Evolutionary conservation across 2,329 filamentous ascomycete genomes (phyloP).

Genomic region (Epichloe coenophiala): DNA sequence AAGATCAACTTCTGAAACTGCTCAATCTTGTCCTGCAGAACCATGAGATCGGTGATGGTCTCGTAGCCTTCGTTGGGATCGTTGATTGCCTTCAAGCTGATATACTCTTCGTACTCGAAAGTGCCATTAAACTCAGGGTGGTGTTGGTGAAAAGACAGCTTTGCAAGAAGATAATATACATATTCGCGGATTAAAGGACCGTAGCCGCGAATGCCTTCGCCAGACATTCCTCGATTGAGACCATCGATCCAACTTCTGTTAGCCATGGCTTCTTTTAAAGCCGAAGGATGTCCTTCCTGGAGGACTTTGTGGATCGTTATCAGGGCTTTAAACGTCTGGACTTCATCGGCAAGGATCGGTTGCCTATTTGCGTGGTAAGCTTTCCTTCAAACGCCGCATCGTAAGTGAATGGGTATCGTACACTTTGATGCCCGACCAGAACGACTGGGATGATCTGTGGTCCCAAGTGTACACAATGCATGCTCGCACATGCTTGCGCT

Average conservation of each 20-base stretch:
- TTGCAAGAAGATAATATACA: conserved; percentile 86
- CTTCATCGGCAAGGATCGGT: conserved; percentile 94
- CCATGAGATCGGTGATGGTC: conserved; percentile 94
- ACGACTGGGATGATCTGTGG: conserved; percentile 86
- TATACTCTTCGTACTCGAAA: conserved; percentile 98
- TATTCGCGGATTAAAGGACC: conserved; percentile 91
- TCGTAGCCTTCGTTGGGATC: conserved; percentile 97
- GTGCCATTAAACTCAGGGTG: conserved; percentile 97
- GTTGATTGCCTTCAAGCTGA: conserved; percentile 94
- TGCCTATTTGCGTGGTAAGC: conserved; percentile 41
- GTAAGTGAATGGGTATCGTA: conserved; percentile 33
- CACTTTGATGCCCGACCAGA: conserved; percentile 99
- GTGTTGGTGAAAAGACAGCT: conserved; percentile 90
- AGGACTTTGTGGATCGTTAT: conserved; percentile 97
- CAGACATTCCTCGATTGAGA: conserved; percentile 67
- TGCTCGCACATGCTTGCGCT: conserved; percentile 88
- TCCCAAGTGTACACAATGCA: conserved; percentile 99
- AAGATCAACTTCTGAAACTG: conserved; percentile 98
- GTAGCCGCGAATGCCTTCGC: conserved; percentile 82
- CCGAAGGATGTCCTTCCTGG: conserved; percentile 86
- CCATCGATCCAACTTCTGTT: conserved; percentile 89
- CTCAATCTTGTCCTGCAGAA: conserved; percentile 94
- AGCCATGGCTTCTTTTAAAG: conserved; percentile 75
- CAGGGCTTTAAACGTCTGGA: conserved; percentile 96
- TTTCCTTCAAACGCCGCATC: neutral